Evolutionary conservation across 169 alveolate genomes (phyloP).

Genomic region (Plasmodium reichenowi): DNA sequence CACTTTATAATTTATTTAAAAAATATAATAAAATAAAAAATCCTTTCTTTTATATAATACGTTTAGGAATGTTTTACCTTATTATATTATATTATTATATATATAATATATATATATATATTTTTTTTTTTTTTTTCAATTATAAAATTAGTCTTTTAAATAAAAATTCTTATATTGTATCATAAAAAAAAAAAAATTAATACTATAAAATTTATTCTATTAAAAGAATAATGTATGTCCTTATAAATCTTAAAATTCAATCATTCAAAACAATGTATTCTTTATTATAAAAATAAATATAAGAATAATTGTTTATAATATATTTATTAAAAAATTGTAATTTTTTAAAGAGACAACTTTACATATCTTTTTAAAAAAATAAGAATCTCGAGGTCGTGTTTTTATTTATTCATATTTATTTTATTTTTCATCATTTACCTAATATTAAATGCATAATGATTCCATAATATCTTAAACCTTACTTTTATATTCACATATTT

Average conservation of each 20-base stretch:
- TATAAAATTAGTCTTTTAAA: constrained; percentile 52
- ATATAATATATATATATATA: constrained; percentile 15
- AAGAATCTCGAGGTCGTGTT: background rate
- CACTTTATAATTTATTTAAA: constrained; percentile 12
- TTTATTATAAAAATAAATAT: background rate
- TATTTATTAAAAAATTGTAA: background rate
- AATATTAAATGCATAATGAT: too few species aligned
- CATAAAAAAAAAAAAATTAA: constrained; percentile 26
- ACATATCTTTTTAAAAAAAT: constrained; percentile 2
- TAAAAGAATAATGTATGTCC: background rate
- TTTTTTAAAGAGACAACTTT: background rate
- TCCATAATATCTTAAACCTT: too few species aligned
- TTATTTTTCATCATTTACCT: background rate
- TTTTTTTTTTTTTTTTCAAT: constrained; percentile 10
- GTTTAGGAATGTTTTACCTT: constrained; percentile 19
- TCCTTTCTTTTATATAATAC: constrained; percentile 57
- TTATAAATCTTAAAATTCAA: constrained; percentile 23
- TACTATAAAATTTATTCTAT: background rate
- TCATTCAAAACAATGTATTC: background rate
- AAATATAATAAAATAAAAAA: constrained; percentile 21
- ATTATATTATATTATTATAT: constrained; percentile 12
- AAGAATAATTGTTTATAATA: background rate
- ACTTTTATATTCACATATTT: too few species aligned
- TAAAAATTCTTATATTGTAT: constrained; percentile 19
- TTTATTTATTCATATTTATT: constrained; percentile 13